Percentiles rank a stretch among this genome's conserved stretches.
phyloP scores from a whole-genome alignment of 176 grass and related monocot species.

The Puccinellia tenuiflora region DNA sequence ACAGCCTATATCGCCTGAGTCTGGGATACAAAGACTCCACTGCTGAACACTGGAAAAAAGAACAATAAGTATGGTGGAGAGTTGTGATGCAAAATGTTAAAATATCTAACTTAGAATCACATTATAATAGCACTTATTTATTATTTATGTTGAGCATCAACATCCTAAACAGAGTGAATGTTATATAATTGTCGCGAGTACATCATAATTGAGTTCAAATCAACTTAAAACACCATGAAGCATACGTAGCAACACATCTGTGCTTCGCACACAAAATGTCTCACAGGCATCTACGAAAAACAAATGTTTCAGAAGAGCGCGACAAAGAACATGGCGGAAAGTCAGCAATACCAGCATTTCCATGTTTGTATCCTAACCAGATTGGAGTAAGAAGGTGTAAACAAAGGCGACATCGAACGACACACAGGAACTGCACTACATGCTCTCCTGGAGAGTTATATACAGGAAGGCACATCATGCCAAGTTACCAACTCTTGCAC shows the following conservation, averaged over 20 bases:
- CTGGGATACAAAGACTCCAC: background rate
- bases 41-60: background rate
- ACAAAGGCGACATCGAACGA: background rate
- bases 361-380: background rate
- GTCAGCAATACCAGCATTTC: background rate
- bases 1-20: background rate
- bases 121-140: background rate
- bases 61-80: background rate
- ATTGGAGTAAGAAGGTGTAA: background rate
- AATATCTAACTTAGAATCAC: background rate
- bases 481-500: background rate
- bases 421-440: background rate
- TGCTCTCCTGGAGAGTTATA: conserved; percentile 3
- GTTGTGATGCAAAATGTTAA: background rate
- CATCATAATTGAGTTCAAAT: background rate
- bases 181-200: background rate
- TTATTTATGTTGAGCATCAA: background rate
- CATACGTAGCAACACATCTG: background rate
- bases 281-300: background rate
- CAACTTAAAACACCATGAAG: conserved; percentile 1
- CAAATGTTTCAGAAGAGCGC: background rate
- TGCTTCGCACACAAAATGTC: background rate
- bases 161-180: background rate
- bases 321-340: background rate
- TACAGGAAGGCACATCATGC: conserved; percentile 4